Base-by-base conservation (phyloP, 768 basidiomycete genomes). In the Mycena maculata region DNA sequence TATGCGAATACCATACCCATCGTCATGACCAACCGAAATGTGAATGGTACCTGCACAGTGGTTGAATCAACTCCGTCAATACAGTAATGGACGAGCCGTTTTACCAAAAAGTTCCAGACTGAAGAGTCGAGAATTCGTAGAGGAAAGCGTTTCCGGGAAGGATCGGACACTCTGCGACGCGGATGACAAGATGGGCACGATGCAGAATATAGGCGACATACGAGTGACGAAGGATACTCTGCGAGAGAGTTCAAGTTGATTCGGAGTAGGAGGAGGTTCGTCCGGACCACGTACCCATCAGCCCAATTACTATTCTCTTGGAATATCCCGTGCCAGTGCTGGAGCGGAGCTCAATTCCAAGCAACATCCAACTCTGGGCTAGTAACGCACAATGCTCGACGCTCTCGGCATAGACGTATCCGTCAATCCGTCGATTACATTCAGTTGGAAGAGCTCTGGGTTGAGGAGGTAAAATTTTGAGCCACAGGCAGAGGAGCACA, bases 71-170 rank as follows among this genome's bases (percentile, higher is more conserved):
- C 79, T 80, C 62, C 79, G 80, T 10, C 72, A 67, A 9, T 73
- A 36, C 33, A 36, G 33, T 73, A 48, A 42, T 15, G 20, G 81
- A 65, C n/a, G n/a, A n/a, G n/a, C n/a, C n/a, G n/a, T n/a, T n/a
- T n/a, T 80, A 84, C 83, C 83, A 83, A 60, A 69, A 84, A 2
- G 83, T 84, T 70, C 79, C 76, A 18, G 77, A 69, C 62, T 80
- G 79, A 27, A 68, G 67, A 9, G 63, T 61, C 11, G 67, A 54
- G 50, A 81, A 76, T 16, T 71, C 31, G 65, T 81, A 77, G n/a
- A 75, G 39, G 70, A 77, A 80, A 4, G 73, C 70, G 50, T 77
- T 45, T 0, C 60, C 47, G 20, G 79, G 73, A 15, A 72, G 68
- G 28, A 80, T 74, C 6, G 79, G 79, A 33, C 79, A 80, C 56